A percentile compares a stretch with the other conserved stretches of the same genome.
phyloP scores from a whole-genome alignment of 306 rosid genomes.

The Parietaria judaica region DNA sequence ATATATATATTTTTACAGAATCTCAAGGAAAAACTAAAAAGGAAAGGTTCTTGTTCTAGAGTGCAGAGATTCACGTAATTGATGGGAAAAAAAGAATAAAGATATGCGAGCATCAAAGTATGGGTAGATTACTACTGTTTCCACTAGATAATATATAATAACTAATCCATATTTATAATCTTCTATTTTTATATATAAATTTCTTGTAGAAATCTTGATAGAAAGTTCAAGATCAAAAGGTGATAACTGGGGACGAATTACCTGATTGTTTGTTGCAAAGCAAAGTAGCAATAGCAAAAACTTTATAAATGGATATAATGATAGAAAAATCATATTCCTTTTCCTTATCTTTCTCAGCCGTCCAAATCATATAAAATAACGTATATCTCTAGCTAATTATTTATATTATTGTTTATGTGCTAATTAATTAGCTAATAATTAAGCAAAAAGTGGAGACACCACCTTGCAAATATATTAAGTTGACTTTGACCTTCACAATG shows the following conservation, averaged over 20 bases:
- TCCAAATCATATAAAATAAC: not conserved
- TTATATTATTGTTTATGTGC: not conserved
- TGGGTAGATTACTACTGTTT: not conserved
- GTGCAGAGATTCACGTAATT: not conserved
- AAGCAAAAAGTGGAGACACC: not conserved
- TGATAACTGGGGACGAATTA: not conserved
- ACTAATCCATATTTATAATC: not conserved
- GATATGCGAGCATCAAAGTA: not conserved
- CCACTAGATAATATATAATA: not conserved
- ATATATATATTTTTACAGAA: slow-evolving; percentile 4
- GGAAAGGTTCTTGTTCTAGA: slow-evolving; percentile 6
- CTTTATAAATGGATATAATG: not conserved
- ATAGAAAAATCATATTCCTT: not conserved
- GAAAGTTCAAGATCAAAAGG: not conserved
- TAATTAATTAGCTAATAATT: not conserved
- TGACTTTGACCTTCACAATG: not conserved
- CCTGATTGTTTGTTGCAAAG: not conserved
- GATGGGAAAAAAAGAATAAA: not conserved
- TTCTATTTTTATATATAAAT: not conserved
- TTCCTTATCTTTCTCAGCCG: not conserved
- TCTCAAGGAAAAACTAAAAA: not conserved
- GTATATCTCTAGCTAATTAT: not conserved
- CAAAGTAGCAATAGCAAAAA: not conserved
- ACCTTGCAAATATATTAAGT: not conserved
- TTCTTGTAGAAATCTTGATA: not conserved